phyloP scores from a whole-genome alignment of 768 basidiomycete species.

The Hypholoma sublateritium region DNA sequence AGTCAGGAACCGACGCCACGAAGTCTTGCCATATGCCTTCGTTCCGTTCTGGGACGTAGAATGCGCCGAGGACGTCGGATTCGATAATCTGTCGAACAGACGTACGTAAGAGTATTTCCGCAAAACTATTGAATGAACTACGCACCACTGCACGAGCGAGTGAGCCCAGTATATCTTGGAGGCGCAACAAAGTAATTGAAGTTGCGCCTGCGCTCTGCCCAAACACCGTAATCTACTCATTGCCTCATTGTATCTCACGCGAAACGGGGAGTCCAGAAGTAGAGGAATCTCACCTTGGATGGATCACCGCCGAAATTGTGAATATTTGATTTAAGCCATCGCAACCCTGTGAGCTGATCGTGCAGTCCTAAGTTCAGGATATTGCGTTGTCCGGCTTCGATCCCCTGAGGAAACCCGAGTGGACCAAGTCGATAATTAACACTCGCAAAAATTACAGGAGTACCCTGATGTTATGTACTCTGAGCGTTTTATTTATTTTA shows the following conservation, averaged over 20 bases:
- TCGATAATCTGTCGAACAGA: slow-evolving; percentile 32
- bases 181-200: slow-evolving; percentile 31
- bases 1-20: slow-evolving; percentile 29
- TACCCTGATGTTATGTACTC: slow-evolving; percentile 23
- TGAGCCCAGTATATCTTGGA: slow-evolving; percentile 25
- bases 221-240: slow-evolving; percentile 43
- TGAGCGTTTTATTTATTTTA: neutral
- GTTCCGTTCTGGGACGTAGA: slow-evolving; percentile 26
- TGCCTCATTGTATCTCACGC: neutral
- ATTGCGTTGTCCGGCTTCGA: slow-evolving; percentile 20
- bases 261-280: no score
- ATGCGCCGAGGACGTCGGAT: slow-evolving; percentile 28
- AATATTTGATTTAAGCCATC: slow-evolving; percentile 60
- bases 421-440: slow-evolving; percentile 40
- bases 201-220: slow-evolving; percentile 54
- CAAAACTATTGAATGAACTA: neutral
- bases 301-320: slow-evolving; percentile 54
- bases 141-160: slow-evolving; percentile 30
- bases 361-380: slow-evolving; percentile 41
- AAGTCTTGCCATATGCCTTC: slow-evolving; percentile 33
- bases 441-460: slow-evolving; percentile 38
- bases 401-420: slow-evolving; percentile 40
- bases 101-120: neutral
- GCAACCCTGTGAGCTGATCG: slow-evolving; percentile 40
- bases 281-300: slow-evolving; percentile 12